phyloP scores from a whole-genome alignment of 2,329 filamentous ascomycete genomes.

The Alternaria arbusti region DNA sequence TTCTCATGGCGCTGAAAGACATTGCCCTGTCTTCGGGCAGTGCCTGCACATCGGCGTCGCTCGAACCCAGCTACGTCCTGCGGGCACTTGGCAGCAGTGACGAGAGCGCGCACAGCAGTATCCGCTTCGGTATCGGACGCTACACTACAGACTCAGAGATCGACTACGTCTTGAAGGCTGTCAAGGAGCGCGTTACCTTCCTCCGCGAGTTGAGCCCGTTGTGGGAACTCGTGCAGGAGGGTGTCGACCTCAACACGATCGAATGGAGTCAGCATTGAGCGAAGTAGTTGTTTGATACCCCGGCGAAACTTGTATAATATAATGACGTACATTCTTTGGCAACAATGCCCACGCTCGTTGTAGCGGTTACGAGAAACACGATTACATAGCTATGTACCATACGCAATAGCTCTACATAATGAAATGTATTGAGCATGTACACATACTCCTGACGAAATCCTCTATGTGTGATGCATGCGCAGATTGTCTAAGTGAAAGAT shows the following conservation, averaged over 20 bases:
- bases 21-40: conserved; percentile 96
- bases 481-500: background rate
- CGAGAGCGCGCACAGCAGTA: conserved; percentile 96
- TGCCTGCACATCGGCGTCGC: conserved; percentile 93
- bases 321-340: conserved; percentile 11
- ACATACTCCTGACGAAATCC: background rate
- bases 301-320: conserved; percentile 32
- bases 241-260: conserved; percentile 92
- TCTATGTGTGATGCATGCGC: background rate
- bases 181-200: conserved; percentile 88
- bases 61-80: conserved; percentile 96
- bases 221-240: conserved; percentile 98
- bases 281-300: conserved; percentile 18
- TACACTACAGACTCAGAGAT: conserved; percentile 97
- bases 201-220: conserved; percentile 92
- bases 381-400: conserved; percentile 26
- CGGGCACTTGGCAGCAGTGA: conserved; percentile 94
- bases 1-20: conserved; percentile 97
- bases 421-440: conserved; percentile 7
- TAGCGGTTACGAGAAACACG: conserved; percentile 27
- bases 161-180: conserved; percentile 95
- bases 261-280: conserved; percentile 95
- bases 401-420: conserved; percentile 10
- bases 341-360: conserved; percentile 31
- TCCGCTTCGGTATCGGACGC: conserved; percentile 94